Evolutionary conservation across 495 filamentous ascomycete genomes (phyloP).

Genomic region (Baudoinia panamericana): DNA sequence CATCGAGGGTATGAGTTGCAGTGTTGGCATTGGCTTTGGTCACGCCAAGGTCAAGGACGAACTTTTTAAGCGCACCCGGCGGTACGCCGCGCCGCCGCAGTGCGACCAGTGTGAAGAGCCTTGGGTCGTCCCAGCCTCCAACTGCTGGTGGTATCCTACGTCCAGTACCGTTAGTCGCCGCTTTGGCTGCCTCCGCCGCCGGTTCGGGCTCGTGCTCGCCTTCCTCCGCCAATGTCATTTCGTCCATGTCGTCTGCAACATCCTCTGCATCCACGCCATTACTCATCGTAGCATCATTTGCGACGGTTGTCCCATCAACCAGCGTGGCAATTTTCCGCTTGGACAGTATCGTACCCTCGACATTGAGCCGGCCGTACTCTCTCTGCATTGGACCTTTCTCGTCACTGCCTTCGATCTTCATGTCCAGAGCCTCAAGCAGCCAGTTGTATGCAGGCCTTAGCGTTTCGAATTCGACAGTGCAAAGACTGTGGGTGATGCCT

Average conservation of each 20-base stretch:
- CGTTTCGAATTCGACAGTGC: slow-evolving; percentile 73
- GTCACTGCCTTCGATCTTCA: slow-evolving; percentile 36
- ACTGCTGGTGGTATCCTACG: slow-evolving; percentile 36
- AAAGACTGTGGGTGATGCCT: slow-evolving; percentile 75
- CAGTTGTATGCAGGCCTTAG: slow-evolving; percentile 75
- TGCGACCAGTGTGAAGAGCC: slow-evolving; percentile 78
- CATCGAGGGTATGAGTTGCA: slow-evolving; percentile 61
- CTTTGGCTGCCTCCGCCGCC: slow-evolving; percentile 1
- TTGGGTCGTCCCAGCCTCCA: slow-evolving; percentile 76
- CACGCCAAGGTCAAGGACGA: slow-evolving; percentile 80
- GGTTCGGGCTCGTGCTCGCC: slow-evolving; percentile 33
- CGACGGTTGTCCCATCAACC: slow-evolving; percentile 37
- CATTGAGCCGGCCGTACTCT: slow-evolving; percentile 69
- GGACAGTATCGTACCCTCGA: slow-evolving; percentile 67
- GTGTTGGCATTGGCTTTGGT: slow-evolving; percentile 63
- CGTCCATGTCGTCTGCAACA: slow-evolving; percentile 14
- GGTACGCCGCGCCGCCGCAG: slow-evolving; percentile 72
- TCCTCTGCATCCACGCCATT: not conserved
- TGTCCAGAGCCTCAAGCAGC: slow-evolving; percentile 63
- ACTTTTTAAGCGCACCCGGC: slow-evolving; percentile 72
- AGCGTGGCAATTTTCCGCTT: slow-evolving; percentile 72
- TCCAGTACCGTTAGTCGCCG: slow-evolving; percentile 17
- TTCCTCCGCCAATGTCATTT: slow-evolving; percentile 29
- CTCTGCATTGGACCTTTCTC: slow-evolving; percentile 60
- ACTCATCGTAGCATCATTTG: slow-evolving; percentile 2